Conservation (phyloP, 2,329 filamentous ascomycete species). For the Setomelanomma holmii region DNA sequence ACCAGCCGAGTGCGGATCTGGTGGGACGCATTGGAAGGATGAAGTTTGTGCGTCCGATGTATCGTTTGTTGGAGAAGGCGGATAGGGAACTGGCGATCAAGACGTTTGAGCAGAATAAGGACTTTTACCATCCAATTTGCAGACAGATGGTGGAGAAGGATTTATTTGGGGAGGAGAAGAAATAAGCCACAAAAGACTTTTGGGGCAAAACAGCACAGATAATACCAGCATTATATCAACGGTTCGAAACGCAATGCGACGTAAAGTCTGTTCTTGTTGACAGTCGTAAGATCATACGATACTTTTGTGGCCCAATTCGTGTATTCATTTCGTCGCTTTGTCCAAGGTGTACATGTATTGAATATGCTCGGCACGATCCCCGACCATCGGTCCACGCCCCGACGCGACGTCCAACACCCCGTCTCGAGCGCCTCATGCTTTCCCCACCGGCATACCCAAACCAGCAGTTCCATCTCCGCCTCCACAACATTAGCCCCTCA, state of each 20-base stretch:
- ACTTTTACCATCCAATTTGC: constrained; percentile 97
- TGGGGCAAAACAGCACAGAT: too few species aligned
- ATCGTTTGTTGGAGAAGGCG: constrained; percentile 74
- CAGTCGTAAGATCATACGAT: too few species aligned
- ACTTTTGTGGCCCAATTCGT: too few species aligned
- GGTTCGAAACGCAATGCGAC: too few species aligned
- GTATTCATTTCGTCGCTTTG: too few species aligned
- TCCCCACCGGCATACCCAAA: constrained; percentile 39
- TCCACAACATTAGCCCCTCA: constrained; percentile 23
- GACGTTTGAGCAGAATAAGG: constrained; percentile 85
- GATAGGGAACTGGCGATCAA: constrained; percentile 76
- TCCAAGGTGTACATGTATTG: too few species aligned
- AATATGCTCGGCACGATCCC: constrained; percentile 26
- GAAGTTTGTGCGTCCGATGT: constrained; percentile 95
- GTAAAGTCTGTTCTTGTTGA: too few species aligned
- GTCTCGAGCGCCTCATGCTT: constrained; percentile 9
- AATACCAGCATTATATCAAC: too few species aligned
- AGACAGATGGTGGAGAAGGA: constrained; percentile 82
- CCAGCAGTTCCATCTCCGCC: constrained; percentile 24
- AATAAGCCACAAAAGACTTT: constrained; percentile 9
- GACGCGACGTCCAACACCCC: constrained; percentile 6
- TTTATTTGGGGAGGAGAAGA: constrained; percentile 58
- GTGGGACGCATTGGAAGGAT: constrained; percentile 87
- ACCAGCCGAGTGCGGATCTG: constrained; percentile 74
- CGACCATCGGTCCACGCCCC: constrained; percentile 19